Conservation (phyloP, 805 yeast genomes). For the Barnettozyma californica region DNA sequence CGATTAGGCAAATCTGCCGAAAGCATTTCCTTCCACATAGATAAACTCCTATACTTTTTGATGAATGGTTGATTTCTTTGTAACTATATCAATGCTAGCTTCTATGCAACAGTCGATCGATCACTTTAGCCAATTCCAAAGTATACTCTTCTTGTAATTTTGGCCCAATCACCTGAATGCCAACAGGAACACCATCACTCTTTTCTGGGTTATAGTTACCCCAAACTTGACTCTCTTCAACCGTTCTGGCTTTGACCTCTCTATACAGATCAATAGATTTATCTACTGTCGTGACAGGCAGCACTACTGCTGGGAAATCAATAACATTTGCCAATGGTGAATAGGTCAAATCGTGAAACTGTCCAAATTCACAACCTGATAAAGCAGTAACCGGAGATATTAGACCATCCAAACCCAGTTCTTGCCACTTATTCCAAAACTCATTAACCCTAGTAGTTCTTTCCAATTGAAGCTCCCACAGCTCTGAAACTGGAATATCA, state of each 20-base stretch:
- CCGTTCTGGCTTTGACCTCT: slow-evolving; percentile 1
- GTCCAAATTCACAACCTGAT: slow-evolving; percentile 34
- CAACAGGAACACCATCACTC: slow-evolving; percentile 13
- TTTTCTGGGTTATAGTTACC: slow-evolving; percentile 6
- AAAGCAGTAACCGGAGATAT: slow-evolving; percentile 45
- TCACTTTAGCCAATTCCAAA: slow-evolving; percentile 10
- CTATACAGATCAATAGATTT: slow-evolving; percentile 10
- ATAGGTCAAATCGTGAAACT: slow-evolving; percentile 39
- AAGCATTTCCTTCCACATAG: too few species aligned
- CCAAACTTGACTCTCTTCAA: slow-evolving; percentile 6
- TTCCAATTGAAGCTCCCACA: slow-evolving; percentile 37
- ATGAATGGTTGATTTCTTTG: too few species aligned
- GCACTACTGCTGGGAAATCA: slow-evolving; percentile 48
- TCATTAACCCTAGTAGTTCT: slow-evolving; percentile 31
- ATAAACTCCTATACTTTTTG: too few species aligned
- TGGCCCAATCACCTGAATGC: slow-evolving; percentile 22
- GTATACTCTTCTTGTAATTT: slow-evolving; percentile 20
- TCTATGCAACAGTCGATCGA: not conserved
- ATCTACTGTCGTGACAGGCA: slow-evolving; percentile 54
- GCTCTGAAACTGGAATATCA: slow-evolving; percentile 32
- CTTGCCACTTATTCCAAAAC: slow-evolving; percentile 34
- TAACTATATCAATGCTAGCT: too few species aligned
- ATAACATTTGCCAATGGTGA: slow-evolving; percentile 49
- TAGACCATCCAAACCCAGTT: slow-evolving; percentile 41
- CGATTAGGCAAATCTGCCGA: too few species aligned